A percentile compares a stretch with the other conserved stretches of the same genome.
Evolutionary conservation across 768 basidiomycete genomes (phyloP).

Genomic region (Phaeotremella skinneri): DNA sequence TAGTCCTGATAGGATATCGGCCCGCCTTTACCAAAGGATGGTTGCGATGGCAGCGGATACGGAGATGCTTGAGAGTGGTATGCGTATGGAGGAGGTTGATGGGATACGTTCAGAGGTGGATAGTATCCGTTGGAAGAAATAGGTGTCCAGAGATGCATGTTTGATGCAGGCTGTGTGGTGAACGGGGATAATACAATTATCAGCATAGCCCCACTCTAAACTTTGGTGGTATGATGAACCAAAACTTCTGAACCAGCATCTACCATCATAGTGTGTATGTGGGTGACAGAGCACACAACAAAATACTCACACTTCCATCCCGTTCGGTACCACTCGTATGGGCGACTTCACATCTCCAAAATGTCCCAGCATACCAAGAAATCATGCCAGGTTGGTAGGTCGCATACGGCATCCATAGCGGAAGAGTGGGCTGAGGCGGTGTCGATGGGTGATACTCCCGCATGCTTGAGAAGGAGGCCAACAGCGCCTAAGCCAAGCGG

Average conservation of each 20-base stretch:
- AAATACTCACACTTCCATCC: constrained; percentile 24
- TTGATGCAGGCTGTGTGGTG: constrained; percentile 25
- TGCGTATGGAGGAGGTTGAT: constrained; percentile 7
- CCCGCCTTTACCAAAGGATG: constrained; percentile 7
- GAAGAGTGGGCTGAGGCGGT: background rate
- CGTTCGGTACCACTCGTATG: constrained; percentile 24
- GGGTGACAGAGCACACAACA: background rate
- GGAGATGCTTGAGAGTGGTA: constrained; percentile 1
- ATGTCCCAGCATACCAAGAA: constrained; percentile 30
- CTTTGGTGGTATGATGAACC: background rate
- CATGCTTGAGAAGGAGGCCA: background rate
- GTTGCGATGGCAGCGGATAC: constrained; percentile 7
- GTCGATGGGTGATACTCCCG: constrained; percentile 1
- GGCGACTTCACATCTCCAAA: constrained; percentile 34
- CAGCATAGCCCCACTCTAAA: background rate
- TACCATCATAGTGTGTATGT: background rate
- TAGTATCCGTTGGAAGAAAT: constrained; percentile 13
- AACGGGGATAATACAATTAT: constrained; percentile 1
- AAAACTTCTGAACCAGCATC: background rate
- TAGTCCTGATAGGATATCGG: constrained; percentile 6
- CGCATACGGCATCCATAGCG: constrained; percentile 14
- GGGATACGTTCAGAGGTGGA: background rate
- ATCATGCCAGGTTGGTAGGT: constrained; percentile 20
- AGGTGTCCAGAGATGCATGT: constrained; percentile 41
- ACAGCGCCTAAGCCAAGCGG: no score